phyloP scores from a whole-genome alignment of 345 rosid genomes.

The Lenwebbia sp. region DNA sequence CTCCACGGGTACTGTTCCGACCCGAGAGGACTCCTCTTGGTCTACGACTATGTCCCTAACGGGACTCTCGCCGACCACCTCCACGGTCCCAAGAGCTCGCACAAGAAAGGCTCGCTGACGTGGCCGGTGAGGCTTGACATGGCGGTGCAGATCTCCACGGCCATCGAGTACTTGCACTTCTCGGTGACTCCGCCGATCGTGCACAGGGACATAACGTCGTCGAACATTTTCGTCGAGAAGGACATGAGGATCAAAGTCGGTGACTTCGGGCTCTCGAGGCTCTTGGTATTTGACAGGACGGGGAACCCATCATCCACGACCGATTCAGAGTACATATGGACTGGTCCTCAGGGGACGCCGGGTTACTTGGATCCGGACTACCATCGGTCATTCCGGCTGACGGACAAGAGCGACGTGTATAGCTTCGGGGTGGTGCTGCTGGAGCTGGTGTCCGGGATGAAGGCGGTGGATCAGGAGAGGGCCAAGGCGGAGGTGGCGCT shows the following conservation, averaged over 20 bases:
- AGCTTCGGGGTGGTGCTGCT: slow-evolving; percentile 79
- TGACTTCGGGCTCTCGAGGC: slow-evolving; percentile 81
- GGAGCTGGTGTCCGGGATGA: slow-evolving; percentile 76
- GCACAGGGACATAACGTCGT: slow-evolving; percentile 75
- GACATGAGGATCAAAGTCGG: slow-evolving; percentile 86
- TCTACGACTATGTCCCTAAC: slow-evolving; percentile 75
- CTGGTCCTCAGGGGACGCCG: slow-evolving; percentile 95
- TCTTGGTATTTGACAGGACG: slow-evolving; percentile 35
- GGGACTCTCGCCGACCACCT: slow-evolving; percentile 92
- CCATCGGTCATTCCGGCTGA: slow-evolving; percentile 76
- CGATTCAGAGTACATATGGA: slow-evolving; percentile 50
- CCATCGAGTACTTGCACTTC: slow-evolving; percentile 73
- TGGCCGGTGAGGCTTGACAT: slow-evolving; percentile 82
- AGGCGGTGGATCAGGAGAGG: slow-evolving; percentile 77
- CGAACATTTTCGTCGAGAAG: slow-evolving; percentile 76
- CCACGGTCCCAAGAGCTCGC: slow-evolving; percentile 35
- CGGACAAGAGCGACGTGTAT: slow-evolving; percentile 88
- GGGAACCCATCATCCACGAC: slow-evolving; percentile 30
- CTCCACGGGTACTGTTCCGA: slow-evolving; percentile 96
- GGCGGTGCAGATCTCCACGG: slow-evolving; percentile 63
- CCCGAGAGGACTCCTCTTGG: slow-evolving; percentile 84
- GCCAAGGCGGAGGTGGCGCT: slow-evolving; percentile 74
- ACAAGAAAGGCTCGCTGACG: slow-evolving; percentile 18
- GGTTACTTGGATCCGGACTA: slow-evolving; percentile 93
- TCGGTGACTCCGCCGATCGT: slow-evolving; percentile 57